Percentiles rank a stretch among this genome's conserved stretches.
These are phyloP conservation scores for Debaryomyces sp. DNA, from an alignment of 1,139 yeast genomes.

Conservation along the genomic window DNA sequence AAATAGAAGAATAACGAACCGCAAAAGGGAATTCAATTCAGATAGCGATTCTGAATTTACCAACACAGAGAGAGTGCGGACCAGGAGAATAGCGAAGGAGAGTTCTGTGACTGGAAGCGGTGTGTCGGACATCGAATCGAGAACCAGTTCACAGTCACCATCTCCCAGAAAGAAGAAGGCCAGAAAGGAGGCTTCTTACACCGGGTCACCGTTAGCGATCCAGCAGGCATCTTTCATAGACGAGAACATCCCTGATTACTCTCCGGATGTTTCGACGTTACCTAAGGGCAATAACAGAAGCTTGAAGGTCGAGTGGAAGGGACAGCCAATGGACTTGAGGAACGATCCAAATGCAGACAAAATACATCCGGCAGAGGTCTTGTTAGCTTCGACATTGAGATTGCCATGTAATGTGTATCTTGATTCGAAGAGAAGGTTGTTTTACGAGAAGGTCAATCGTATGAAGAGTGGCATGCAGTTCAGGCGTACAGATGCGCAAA, in stretches of 20 bases:
- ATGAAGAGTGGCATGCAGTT: constrained; percentile 77
- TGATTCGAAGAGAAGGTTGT: constrained; percentile 89
- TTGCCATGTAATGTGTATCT: constrained; percentile 85
- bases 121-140: constrained; percentile 13
- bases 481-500: constrained; percentile 96
- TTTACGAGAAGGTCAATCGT: constrained; percentile 84
- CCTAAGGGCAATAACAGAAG: constrained; percentile 69
- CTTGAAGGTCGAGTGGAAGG: constrained; percentile 94
- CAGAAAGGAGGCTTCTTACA: constrained; percentile 24
- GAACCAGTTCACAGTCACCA: constrained; percentile 23
- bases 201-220: constrained; percentile 35
- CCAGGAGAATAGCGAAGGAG: constrained; percentile 56
- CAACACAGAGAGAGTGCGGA: constrained; percentile 53
- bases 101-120: constrained; percentile 15
- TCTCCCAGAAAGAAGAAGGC: constrained; percentile 45
- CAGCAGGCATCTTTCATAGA: constrained; percentile 56
- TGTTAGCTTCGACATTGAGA: constrained; percentile 83
- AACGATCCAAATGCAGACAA: constrained; percentile 70
- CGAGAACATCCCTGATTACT: constrained; percentile 67
- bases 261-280: constrained; percentile 67
- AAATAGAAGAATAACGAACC: constrained; percentile 10
- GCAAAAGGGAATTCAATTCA: constrained; percentile 23
- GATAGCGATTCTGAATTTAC: constrained; percentile 36
- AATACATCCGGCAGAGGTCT: constrained; percentile 91
- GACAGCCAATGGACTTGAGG: constrained; percentile 91